phyloP scores from a whole-genome alignment of 441 rosid genomes.

The Monsonia emarginata region DNA sequence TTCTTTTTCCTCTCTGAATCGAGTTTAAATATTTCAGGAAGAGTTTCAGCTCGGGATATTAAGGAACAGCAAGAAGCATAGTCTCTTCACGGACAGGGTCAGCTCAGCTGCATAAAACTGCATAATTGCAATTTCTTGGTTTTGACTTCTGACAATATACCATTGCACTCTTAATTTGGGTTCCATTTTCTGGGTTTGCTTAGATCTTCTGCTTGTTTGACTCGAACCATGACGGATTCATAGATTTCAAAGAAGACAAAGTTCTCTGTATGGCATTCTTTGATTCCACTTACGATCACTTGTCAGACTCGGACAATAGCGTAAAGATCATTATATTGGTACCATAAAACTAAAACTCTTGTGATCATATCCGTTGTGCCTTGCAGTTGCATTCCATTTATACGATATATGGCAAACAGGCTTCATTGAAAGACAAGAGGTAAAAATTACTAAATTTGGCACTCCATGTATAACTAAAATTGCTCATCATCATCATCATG shows the following conservation, averaged over 20 bases:
- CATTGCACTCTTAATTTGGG: too few relatives aligned
- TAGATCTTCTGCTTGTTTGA: constrained; percentile 59
- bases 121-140: too few relatives aligned
- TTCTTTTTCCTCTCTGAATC: too few relatives aligned
- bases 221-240: constrained; percentile 43
- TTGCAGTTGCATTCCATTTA: constrained; percentile 33
- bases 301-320: background rate
- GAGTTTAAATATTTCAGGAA: too few relatives aligned
- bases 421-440: constrained; percentile 38
- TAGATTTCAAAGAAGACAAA: constrained; percentile 53
- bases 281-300: background rate
- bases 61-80: constrained; percentile 38
- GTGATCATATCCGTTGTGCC: too few relatives aligned
- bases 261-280: constrained; percentile 34
- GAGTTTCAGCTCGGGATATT: constrained; percentile 57
- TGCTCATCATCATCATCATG: background rate
- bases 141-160: too few relatives aligned
- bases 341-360: background rate
- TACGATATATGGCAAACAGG: constrained; percentile 36
- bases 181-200: background rate
- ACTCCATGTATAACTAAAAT: too few relatives aligned
- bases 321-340: too few relatives aligned
- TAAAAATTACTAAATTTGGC: too few relatives aligned
- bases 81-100: constrained; percentile 52
- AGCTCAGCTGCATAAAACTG: too few relatives aligned